A percentile compares a stretch with the other conserved stretches of the same genome.
phyloP scores from a whole-genome alignment of 2,329 filamentous ascomycete genomes.

The Gyromitra esculenta region DNA sequence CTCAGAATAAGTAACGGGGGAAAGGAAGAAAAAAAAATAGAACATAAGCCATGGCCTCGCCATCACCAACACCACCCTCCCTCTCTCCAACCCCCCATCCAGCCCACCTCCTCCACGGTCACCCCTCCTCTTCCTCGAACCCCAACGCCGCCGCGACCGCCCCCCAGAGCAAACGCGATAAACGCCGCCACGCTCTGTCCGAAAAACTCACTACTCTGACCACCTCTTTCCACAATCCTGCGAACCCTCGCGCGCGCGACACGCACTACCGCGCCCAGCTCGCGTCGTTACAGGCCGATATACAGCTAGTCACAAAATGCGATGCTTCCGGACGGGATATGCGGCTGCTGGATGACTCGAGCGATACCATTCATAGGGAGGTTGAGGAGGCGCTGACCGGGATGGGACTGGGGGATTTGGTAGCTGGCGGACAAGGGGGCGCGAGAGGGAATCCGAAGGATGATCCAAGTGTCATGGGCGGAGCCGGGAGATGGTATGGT shows the following conservation, averaged over 20 bases:
- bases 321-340: conserved; percentile 76
- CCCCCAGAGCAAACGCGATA: conserved; percentile 86
- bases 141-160: conserved; percentile 54
- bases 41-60: conserved; percentile 44
- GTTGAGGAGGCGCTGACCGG: conserved; percentile 64
- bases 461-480: conserved; percentile 58
- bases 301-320: conserved; percentile 83
- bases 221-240: conserved; percentile 71
- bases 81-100: conserved; percentile 51
- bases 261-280: conserved; percentile 87
- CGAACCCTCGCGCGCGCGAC: conserved; percentile 73
- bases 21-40: background rate
- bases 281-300: conserved; percentile 89
- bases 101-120: conserved; percentile 32
- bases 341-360: conserved; percentile 74
- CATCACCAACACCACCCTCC: conserved; percentile 50
- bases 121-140: conserved; percentile 30
- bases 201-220: conserved; percentile 81
- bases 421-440: conserved; percentile 61
- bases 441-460: conserved; percentile 64
- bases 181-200: conserved; percentile 81
- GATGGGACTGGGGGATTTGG: conserved; percentile 60
- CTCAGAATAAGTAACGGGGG: background rate
- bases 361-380: conserved; percentile 65
- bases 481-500: conserved; percentile 80